Conservation (phyloP, 164 flowering plant species). For the Vitis labrusca region DNA sequence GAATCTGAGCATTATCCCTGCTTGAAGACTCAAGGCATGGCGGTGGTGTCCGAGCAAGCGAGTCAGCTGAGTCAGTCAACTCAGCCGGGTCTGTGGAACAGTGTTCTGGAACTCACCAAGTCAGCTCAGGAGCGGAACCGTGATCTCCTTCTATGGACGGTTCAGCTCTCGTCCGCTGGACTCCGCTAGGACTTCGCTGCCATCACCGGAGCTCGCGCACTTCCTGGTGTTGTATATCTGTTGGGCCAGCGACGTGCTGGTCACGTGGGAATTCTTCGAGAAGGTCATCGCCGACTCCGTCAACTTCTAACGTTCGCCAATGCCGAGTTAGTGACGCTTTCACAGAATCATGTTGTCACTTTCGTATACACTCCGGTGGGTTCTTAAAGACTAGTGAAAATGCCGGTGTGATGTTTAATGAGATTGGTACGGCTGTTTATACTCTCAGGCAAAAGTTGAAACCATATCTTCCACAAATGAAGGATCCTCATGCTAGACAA, state of each 20-base stretch:
- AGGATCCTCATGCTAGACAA: no score
- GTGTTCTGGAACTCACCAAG: slow-evolving; percentile 45
- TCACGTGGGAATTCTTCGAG: slow-evolving; percentile 67
- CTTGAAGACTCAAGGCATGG: slow-evolving; percentile 4
- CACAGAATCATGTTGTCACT: no score
- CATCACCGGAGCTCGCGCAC: slow-evolving; percentile 50
- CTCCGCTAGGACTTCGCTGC: slow-evolving; percentile 48
- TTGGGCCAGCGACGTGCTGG: slow-evolving; percentile 50
- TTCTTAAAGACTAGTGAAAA: no score
- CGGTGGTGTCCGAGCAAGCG: slow-evolving; percentile 9
- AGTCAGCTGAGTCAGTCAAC: neutral
- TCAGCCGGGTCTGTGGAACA: slow-evolving; percentile 33
- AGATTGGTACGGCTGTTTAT: no score
- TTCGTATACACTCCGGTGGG: no score
- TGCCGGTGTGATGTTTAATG: no score
- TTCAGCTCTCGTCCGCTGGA: slow-evolving; percentile 38
- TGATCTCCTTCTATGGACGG: slow-evolving; percentile 51
- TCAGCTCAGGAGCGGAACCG: slow-evolving; percentile 40
- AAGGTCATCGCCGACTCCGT: slow-evolving; percentile 49
- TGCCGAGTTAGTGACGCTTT: no score
- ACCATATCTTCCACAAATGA: no score
- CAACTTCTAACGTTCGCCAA: slow-evolving; percentile 7
- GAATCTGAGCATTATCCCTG: no score
- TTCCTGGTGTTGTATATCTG: slow-evolving; percentile 60
- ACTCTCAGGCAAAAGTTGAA: no score